These are phyloP conservation scores for Leersia perrieri DNA, from an alignment of 176 grass and related monocot species.

Conservation along the genomic window DNA sequence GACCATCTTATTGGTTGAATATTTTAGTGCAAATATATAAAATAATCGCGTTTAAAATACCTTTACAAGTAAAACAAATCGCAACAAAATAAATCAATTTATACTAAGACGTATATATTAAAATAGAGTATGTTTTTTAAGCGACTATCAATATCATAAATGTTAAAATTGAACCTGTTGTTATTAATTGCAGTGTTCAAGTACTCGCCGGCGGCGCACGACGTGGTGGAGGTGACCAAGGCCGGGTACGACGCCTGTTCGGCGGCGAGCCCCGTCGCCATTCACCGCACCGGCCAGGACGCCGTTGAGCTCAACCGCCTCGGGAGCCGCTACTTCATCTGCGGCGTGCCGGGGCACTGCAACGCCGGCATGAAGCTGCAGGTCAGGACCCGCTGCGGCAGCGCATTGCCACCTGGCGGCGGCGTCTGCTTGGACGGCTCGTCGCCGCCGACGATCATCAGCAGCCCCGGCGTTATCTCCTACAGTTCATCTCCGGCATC, in stretches of 20 bases:
- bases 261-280: background rate
- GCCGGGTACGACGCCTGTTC: slow-evolving; percentile 20
- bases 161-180: no score
- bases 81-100: no score
- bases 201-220: slow-evolving; percentile 26
- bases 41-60: no score
- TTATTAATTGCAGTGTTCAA: slow-evolving; percentile 17
- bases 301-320: background rate
- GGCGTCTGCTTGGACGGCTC: background rate
- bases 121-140: no score
- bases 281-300: background rate
- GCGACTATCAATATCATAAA: no score
- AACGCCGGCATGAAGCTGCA: slow-evolving; percentile 26
- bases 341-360: slow-evolving; percentile 25
- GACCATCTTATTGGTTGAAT: no score
- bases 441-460: slow-evolving; percentile 9
- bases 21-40: no score
- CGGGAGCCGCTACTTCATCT: slow-evolving; percentile 22
- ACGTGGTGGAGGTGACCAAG: slow-evolving; percentile 40
- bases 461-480: background rate
- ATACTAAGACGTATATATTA: no score
- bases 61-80: no score
- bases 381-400: background rate
- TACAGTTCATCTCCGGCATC: background rate
- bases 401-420: background rate